Evolutionary conservation across 768 basidiomycete species (phyloP).

Genomic region (Ramaria sp.): DNA sequence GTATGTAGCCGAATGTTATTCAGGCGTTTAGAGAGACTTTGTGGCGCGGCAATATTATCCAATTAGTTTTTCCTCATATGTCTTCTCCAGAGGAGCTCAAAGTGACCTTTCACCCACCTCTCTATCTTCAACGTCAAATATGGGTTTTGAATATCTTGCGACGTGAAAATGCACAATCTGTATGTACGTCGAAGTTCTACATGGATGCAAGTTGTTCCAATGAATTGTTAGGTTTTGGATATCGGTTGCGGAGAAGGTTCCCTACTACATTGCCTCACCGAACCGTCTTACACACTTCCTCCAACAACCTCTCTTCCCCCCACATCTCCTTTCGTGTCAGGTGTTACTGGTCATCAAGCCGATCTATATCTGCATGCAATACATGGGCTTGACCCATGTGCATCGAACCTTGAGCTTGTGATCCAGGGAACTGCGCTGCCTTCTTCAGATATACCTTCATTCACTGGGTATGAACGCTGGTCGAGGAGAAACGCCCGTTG

Average conservation of each 20-base stretch:
- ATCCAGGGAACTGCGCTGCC: conserved; percentile 35
- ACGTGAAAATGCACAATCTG: conserved; percentile 42
- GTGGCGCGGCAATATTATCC: not conserved
- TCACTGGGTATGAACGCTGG: conserved; percentile 3
- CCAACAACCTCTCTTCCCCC: conserved; percentile 24
- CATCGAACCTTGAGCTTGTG: conserved; percentile 43
- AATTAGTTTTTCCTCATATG: no score
- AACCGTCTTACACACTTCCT: conserved; percentile 65
- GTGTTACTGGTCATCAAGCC: not conserved
- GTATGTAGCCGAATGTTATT: not conserved
- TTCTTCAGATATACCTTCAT: conserved; percentile 13
- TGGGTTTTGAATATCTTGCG: conserved; percentile 61
- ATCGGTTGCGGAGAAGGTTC: conserved; percentile 79
- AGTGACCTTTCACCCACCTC: conserved; percentile 58
- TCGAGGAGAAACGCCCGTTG: conserved; percentile 36
- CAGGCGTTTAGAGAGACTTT: not conserved
- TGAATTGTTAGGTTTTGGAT: conserved; percentile 52
- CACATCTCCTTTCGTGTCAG: not conserved
- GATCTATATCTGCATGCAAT: conserved; percentile 48
- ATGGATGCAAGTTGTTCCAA: not conserved
- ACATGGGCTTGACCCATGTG: conserved; percentile 60
- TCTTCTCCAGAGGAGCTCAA: conserved; percentile 21
- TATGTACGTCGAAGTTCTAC: conserved; percentile 18
- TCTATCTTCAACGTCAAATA: conserved; percentile 55
- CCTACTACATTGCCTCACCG: conserved; percentile 55